Evolutionary conservation across 106 monocot species (phyloP), one percentile per base, ranked within the genome.

Genomic region (Platanthera guangdongensis): DNA sequence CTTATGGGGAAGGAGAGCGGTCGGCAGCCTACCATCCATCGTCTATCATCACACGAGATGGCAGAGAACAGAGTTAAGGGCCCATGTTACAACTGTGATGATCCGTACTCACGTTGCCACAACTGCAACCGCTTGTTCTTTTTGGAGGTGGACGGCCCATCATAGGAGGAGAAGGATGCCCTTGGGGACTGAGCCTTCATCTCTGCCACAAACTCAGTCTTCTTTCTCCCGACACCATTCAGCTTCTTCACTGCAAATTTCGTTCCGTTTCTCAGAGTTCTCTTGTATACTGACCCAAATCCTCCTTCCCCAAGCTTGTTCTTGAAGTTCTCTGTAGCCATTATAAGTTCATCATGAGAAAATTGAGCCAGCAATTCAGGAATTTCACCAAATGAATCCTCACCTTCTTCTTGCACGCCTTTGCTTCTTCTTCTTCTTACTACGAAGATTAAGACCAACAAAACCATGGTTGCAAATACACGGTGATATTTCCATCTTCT

Each of bases 351-450:
- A 72, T 52, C 84, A 78, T 67, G 76, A 47, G 28, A 82, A 63
- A 74, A 85, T 76, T 72, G 77, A 80, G 75, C 82, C 72, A 83
- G 82, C 16, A 79, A 72, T 50, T 84, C 84, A 30, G 84, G 51
- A 3, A 84, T 63, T 47, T 81, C 45, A 59, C 76, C 77, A 76
- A 84, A 79, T 13, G 55, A 19, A 57, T 84, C 76, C 32, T 87
- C 85, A 8, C 75, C 70, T 54, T 80, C 83, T 12, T 18, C 57
- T 47, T 85, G 80, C 28, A 21, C 54, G 16, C 50, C 39, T 18
- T 32, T 47, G n/a, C 7, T 16, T 50, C 30, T 70, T 39, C 51
- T 79, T 71, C 50, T 68, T 47, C 64, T 85, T 8, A 52, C 52
- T 8, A 52, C 60, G 30, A 78, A 3, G 55, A 75, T 16, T 32